Evolutionary conservation across 345 rosid species (phyloP), one percentile per base, ranked within the genome.

Genomic region (Noccaea caerulescens): DNA sequence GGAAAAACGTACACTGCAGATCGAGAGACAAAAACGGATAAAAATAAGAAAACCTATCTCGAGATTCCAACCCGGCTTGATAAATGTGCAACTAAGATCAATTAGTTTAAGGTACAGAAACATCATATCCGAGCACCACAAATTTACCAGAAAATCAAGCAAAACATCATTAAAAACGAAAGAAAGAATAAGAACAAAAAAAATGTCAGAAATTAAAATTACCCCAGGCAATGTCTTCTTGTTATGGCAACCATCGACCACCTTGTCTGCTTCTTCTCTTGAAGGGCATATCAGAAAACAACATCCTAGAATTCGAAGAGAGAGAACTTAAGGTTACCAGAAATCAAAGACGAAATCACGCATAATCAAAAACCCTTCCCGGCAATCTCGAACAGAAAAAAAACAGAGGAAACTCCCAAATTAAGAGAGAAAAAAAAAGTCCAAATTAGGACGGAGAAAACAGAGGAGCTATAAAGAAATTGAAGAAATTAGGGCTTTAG

Each of bases 161-260:
- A 43, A 42, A 67, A 30, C 52, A 54, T 16, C 18, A 30, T 43
- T 32, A 41, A 30, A 54, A 52, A 4, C 3, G 12, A 1, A 47
- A 20, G 23, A 20, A 20, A 20, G 23, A 58, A 8, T 37, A 68
- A 13, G 32, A 20, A 27, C 30, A 27, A 2, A 27, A 27, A 1
- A 43, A 8, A 43, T 25, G 38, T 32, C 8, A 14, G 10, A 67
- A 33, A 96, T 83, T 59, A 88, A 60, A 41, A 95, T 82, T 66
- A 94, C 99, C 90, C 99, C 99, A 8, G 96, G 83, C 66, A 94
- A 81, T 8, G 99, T 91, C 78, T 81, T 88, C 92, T 89, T 91
- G 63, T 89, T 91, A 80, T 94, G 99, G 68, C 88, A 94, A 30
- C 85, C 87, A 83, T 81, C 72, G 75, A 94, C 82, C 47, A 89